Percentiles rank a stretch among this genome's conserved stretches.
Evolutionary conservation across 805 yeast genomes (phyloP).

Genomic region (Hanseniaspora mollemarum): DNA sequence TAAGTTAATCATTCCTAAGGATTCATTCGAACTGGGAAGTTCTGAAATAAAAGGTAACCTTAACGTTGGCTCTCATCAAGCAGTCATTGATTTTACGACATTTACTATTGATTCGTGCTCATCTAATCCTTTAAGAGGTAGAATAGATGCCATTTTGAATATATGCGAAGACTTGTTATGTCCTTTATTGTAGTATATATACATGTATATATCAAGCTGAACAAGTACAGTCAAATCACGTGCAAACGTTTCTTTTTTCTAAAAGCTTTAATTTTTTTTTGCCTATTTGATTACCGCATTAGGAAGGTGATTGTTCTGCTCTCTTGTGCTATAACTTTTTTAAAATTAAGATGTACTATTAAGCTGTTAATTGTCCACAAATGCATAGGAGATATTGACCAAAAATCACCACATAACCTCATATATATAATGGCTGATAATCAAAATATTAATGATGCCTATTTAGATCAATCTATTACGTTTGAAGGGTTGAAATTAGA

Average conservation of each 20-base stretch:
- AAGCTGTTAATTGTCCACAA: too few relatives aligned
- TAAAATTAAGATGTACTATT: too few relatives aligned
- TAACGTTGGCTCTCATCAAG: constrained; percentile 63
- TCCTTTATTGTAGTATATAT: constrained; percentile 47
- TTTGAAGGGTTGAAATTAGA: constrained; percentile 76
- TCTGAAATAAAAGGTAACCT: constrained; percentile 42
- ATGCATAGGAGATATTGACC: too few relatives aligned
- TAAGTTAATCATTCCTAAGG: constrained; percentile 23
- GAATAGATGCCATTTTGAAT: constrained; percentile 69
- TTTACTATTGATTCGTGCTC: constrained; percentile 58
- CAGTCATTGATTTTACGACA: constrained; percentile 51
- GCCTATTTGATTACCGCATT: background rate
- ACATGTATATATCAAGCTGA: background rate
- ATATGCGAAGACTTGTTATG: constrained; percentile 75
- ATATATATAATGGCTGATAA: constrained; percentile 24
- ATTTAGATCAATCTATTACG: constrained; percentile 54
- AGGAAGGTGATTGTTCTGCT: background rate
- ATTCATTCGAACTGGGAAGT: constrained; percentile 20
- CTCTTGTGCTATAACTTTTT: too few relatives aligned
- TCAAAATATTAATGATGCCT: constrained; percentile 50
- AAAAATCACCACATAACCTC: too few relatives aligned
- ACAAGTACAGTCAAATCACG: background rate
- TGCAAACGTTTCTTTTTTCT: background rate
- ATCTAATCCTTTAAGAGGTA: constrained; percentile 63
- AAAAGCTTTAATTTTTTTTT: too few relatives aligned